Base-by-base conservation (phyloP, 495 filamentous ascomycete species). In the Recurvomyces mirabilis region DNA sequence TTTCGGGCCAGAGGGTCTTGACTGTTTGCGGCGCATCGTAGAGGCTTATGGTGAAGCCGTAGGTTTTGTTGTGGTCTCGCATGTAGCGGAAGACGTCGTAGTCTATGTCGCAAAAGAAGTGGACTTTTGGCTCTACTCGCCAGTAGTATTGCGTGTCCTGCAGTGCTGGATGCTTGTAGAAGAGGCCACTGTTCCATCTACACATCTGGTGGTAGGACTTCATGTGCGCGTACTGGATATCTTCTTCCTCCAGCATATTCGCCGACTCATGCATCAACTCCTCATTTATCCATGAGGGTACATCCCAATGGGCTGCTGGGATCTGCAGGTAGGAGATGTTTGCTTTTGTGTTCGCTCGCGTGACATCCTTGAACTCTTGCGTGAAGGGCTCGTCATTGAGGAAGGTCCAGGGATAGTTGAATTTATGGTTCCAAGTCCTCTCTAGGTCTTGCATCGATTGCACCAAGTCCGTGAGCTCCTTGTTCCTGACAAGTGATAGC, bases 341-440 rank as follows among this genome's bases (percentile, higher is more conserved):
- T 15, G 87, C 91, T 53, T 91, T 94, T 4, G 87, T 96, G 44
- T 70, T 75, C 19, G 75, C 80, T 53, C 72, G 66, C 6, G 87
- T 95, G 60, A 65, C 70, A 54, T 67, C 66, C 67, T 93, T 96
- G 70, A 99, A 99, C 57, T 96, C 88, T 26, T 84, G 80, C 12
- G 81, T 75, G 60, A 98, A 98, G 12, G 81, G 82, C 22, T 79
- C 79, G 58, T 98, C 91, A 66, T 99, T 99, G 69, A 99, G 88
- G 65, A 99, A 96, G 35, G 87, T 95, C 82, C 91, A 99, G 13
- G 93, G 93, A 63, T 96, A 99, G 66, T 99, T 96, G 73, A 96
- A 99, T 60, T 96, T 99, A 68, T 76, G 71, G 60, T 99, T 99
- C 84, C 87, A 99, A 6, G 88, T 95, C 48, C 84, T 66, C 65